phyloP scores from a whole-genome alignment of 768 basidiomycete genomes.

The Serendipita sp. region DNA sequence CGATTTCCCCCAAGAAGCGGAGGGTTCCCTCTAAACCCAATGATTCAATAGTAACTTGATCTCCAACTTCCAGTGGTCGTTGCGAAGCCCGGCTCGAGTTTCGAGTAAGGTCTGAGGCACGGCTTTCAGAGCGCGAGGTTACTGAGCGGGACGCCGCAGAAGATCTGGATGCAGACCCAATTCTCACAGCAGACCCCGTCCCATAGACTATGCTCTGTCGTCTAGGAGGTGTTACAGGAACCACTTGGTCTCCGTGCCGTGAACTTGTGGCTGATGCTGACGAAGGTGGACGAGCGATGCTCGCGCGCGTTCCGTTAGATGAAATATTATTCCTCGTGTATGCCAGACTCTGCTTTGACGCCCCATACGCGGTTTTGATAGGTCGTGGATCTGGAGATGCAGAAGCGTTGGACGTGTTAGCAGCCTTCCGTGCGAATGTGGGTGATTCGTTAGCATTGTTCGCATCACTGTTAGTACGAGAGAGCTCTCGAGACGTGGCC shows the following conservation, averaged over 20 bases:
- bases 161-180: not conserved
- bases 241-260: not conserved
- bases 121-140: conserved; percentile 37
- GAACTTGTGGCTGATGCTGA: conserved; percentile 7
- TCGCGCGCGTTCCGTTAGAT: conserved; percentile 6
- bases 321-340: not conserved
- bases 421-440: not conserved
- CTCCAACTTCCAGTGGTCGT: conserved; percentile 49
- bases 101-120: conserved; percentile 44
- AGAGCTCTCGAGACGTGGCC: not conserved
- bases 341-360: not conserved
- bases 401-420: not conserved
- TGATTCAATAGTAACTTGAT: conserved; percentile 73
- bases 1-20: conserved; percentile 68
- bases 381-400: not conserved
- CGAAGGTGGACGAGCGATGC: conserved; percentile 5
- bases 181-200: not conserved
- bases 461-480: not conserved
- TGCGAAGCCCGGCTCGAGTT: conserved; percentile 29
- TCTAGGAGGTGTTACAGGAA: conserved; percentile 2
- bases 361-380: not conserved
- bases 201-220: not conserved
- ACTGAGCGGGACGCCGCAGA: not conserved
- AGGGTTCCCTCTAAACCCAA: conserved; percentile 77
- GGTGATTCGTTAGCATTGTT: not conserved